Evolutionary conservation across 2,329 filamentous ascomycete species (phyloP).

Genomic region (Xylariaceae sp.): DNA sequence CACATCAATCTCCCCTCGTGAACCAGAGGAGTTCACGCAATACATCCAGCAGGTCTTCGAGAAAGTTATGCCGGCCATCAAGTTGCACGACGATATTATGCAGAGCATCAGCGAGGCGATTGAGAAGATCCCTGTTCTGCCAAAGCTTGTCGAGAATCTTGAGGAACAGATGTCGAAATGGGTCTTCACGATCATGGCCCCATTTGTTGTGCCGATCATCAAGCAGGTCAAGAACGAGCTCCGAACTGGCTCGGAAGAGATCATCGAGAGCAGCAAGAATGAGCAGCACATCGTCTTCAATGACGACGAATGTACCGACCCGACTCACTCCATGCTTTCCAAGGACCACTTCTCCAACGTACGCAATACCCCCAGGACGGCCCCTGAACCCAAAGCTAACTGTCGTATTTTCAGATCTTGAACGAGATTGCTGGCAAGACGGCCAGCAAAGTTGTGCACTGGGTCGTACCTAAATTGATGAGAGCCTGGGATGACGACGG

Average conservation of each 20-base stretch:
- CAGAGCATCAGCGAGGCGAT: slow-evolving; percentile 70
- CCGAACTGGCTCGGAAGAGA: slow-evolving; percentile 74
- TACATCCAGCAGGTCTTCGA: slow-evolving; percentile 66
- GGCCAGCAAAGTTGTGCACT: slow-evolving; percentile 69
- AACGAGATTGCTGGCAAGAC: slow-evolving; percentile 84
- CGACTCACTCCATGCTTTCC: slow-evolving; percentile 90
- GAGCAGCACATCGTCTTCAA: slow-evolving; percentile 84
- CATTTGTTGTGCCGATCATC: slow-evolving; percentile 80
- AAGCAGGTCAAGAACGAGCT: slow-evolving; percentile 81
- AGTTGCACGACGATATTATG: slow-evolving; percentile 87
- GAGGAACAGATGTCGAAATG: slow-evolving; percentile 84
- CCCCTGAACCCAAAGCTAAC: too few relatives aligned
- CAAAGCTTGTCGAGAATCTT: slow-evolving; percentile 76
- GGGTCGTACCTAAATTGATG: slow-evolving; percentile 86
- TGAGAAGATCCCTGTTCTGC: slow-evolving; percentile 77
- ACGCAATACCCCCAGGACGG: slow-evolving; percentile 23
- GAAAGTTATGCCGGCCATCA: slow-evolving; percentile 81
- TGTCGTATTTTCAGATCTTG: slow-evolving; percentile 44
- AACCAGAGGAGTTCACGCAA: slow-evolving; percentile 77
- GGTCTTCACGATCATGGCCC: slow-evolving; percentile 85
- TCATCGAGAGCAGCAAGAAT: slow-evolving; percentile 75
- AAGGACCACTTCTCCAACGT: slow-evolving; percentile 92
- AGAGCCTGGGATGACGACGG: slow-evolving; percentile 75
- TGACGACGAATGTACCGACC: slow-evolving; percentile 68
- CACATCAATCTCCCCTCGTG: slow-evolving; percentile 63